Conservation (phyloP, 2,329 filamentous ascomycete species). For the Gyromitra esculenta region DNA sequence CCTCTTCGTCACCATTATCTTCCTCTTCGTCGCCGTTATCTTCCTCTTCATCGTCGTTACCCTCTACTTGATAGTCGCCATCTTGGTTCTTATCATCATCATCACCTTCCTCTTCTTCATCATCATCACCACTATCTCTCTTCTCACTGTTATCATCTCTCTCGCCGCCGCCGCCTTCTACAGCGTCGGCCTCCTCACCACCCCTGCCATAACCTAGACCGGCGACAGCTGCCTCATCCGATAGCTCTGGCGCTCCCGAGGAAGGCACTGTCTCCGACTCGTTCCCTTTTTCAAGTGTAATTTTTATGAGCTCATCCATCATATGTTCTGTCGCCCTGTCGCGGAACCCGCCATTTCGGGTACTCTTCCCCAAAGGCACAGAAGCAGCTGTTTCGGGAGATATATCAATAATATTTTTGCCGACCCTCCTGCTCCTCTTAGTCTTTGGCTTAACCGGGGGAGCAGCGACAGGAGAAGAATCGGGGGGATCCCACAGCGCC, state of each 20-base stretch:
- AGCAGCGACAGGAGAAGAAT: not conserved
- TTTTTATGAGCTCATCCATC: constrained; percentile 10
- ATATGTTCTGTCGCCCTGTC: not conserved
- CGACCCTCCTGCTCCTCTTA: not conserved
- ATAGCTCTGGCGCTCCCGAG: not conserved
- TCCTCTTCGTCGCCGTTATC: not conserved
- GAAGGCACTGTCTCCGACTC: not conserved
- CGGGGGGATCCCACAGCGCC: not conserved
- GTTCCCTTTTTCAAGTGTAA: not conserved
- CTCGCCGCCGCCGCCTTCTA: not conserved
- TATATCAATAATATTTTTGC: not conserved
- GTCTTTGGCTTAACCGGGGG: not conserved
- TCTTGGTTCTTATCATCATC: not conserved
- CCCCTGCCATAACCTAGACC: not conserved
- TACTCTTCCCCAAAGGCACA: not conserved
- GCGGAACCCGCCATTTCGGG: not conserved
- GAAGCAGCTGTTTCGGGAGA: not conserved
- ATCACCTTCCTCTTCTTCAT: not conserved
- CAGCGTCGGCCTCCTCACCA: not conserved
- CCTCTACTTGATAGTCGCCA: not conserved
- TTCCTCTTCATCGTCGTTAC: not conserved
- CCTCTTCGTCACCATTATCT: too few species aligned
- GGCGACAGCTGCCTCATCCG: not conserved
- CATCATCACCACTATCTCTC: not conserved
- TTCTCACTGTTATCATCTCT: not conserved